Evolutionary conservation across 768 basidiomycete genomes (phyloP).

Genomic region (Astraeus odoratus): DNA sequence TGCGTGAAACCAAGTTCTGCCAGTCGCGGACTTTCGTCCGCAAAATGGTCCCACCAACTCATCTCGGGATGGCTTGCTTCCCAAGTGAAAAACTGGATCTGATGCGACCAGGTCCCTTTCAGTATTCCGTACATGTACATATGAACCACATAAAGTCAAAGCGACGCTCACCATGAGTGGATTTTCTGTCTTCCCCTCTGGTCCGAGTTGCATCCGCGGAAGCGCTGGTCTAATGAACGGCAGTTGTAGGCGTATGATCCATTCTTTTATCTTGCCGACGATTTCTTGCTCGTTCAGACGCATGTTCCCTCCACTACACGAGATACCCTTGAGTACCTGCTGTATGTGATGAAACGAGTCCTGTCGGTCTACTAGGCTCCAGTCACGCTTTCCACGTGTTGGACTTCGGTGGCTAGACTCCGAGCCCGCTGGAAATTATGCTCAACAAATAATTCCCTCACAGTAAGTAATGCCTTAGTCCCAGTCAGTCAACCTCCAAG

Average conservation of each 20-base stretch:
- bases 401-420: too few relatives aligned
- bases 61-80: slow-evolving; percentile 46
- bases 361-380: too few relatives aligned
- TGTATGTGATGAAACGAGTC: too few relatives aligned
- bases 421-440: too few relatives aligned
- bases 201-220: slow-evolving; percentile 54
- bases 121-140: neutral
- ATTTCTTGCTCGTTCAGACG: too few relatives aligned
- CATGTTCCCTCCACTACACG: too few relatives aligned
- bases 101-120: neutral
- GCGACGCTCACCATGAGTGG: slow-evolving; percentile 55
- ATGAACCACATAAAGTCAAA: neutral
- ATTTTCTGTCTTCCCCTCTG: slow-evolving; percentile 42
- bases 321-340: too few relatives aligned
- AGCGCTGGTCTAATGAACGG: slow-evolving; percentile 35
- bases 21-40: slow-evolving; percentile 55
- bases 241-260: slow-evolving; percentile 20
- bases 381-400: too few relatives aligned
- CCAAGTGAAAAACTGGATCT: slow-evolving; percentile 89
- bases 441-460: too few relatives aligned
- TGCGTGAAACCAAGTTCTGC: slow-evolving; percentile 70
- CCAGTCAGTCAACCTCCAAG: too few relatives aligned
- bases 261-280: slow-evolving; percentile 6
- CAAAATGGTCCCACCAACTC: slow-evolving; percentile 81
- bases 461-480: too few relatives aligned